Conservation (phyloP, 768 basidiomycete species). For the Pholiota conissans region DNA sequence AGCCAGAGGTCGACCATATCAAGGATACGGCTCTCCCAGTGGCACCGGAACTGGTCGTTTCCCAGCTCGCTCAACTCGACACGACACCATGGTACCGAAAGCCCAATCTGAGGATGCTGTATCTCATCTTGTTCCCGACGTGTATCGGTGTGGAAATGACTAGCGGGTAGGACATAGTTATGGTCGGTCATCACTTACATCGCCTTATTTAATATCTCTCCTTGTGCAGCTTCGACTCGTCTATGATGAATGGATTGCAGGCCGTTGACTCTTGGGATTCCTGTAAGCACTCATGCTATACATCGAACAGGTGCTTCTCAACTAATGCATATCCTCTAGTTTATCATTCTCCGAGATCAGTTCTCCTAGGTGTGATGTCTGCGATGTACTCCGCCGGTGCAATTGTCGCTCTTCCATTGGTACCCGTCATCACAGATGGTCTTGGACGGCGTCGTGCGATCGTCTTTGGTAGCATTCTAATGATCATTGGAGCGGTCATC, state of each 20-base stretch:
- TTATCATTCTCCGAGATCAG: constrained; percentile 53
- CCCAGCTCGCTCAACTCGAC: constrained; percentile 47
- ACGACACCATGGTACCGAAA: constrained; percentile 62
- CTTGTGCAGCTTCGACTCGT: constrained; percentile 49
- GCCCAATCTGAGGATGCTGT: constrained; percentile 54
- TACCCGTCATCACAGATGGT: constrained; percentile 49
- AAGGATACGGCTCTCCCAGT: neutral
- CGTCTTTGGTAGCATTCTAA: constrained; percentile 48
- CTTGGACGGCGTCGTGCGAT: constrained; percentile 55
- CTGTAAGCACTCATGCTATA: constrained; percentile 36
- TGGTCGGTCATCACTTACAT: neutral
- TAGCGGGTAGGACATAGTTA: constrained; percentile 41
- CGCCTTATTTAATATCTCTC: neutral
- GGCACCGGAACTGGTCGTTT: constrained; percentile 34
- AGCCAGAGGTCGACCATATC: neutral
- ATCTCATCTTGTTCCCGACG: constrained; percentile 58
- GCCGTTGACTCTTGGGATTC: constrained; percentile 56
- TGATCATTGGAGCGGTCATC: constrained; percentile 46
- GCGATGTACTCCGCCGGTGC: constrained; percentile 64
- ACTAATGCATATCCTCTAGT: constrained; percentile 30
- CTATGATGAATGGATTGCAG: constrained; percentile 65
- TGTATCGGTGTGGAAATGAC: constrained; percentile 66
- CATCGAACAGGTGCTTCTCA: too few relatives aligned
- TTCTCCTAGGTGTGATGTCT: constrained; percentile 55
- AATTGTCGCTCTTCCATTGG: constrained; percentile 52